Percentiles rank a stretch among this genome's conserved stretches.
These are phyloP conservation scores for Aspergillus intermedius DNA, from an alignment of 2,329 filamentous ascomycete genomes.

Conservation along the genomic window DNA sequence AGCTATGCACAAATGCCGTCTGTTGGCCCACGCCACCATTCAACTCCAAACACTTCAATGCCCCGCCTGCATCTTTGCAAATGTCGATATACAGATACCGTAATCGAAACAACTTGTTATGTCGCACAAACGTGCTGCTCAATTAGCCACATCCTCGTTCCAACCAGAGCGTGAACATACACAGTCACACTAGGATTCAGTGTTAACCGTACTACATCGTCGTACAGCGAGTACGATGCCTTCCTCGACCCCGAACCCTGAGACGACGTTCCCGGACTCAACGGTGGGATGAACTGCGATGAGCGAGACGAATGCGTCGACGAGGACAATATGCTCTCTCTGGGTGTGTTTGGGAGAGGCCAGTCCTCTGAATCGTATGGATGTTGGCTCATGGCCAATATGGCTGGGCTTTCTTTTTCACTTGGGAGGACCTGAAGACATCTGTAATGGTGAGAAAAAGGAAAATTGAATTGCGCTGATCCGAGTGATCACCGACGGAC, in stretches of 20 bases:
- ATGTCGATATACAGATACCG: slow-evolving; percentile 35
- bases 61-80: slow-evolving; percentile 32
- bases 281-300: slow-evolving; percentile 20
- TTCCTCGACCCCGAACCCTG: slow-evolving; percentile 24
- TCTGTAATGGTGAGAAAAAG: not conserved
- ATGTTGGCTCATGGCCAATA: slow-evolving; percentile 13
- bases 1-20: slow-evolving; percentile 32
- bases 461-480: not conserved
- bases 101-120: slow-evolving; percentile 34
- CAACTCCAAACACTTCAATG: slow-evolving; percentile 31
- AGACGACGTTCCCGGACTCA: slow-evolving; percentile 19
- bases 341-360: slow-evolving; percentile 20
- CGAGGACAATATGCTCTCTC: slow-evolving; percentile 22
- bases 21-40: slow-evolving; percentile 33
- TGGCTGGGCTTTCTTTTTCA: not conserved
- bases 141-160: not conserved
- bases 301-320: slow-evolving; percentile 26
- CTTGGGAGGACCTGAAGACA: not conserved
- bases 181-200: slow-evolving; percentile 28
- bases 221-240: slow-evolving; percentile 23
- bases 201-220: slow-evolving; percentile 26
- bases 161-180: slow-evolving; percentile 17
- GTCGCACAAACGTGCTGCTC: slow-evolving; percentile 33
- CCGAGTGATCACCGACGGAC: not conserved
- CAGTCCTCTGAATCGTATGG: slow-evolving; percentile 23